phyloP scores from a whole-genome alignment of 1,284 basidiomycete species.

The Fomitopsis palustris region DNA sequence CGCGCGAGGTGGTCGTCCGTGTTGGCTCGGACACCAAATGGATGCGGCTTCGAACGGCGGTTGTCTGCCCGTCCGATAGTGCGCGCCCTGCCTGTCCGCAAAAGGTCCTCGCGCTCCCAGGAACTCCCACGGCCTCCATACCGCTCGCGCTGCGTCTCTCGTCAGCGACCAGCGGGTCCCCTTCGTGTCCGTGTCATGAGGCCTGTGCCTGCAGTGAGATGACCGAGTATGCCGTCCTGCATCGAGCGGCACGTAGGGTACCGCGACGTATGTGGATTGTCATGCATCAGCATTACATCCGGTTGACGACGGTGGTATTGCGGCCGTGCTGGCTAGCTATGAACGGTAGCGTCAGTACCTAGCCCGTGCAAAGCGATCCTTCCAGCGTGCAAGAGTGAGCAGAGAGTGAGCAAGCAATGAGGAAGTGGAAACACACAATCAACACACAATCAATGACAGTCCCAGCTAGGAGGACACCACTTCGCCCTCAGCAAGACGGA shows the following conservation, averaged over 20 bases:
- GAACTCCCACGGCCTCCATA: conserved; percentile 1
- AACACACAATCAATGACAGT: no score
- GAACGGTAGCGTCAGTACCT: no score
- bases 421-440: no score
- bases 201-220: no score
- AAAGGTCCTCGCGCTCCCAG: conserved; percentile 3
- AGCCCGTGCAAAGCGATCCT: no score
- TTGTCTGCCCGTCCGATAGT: neutral
- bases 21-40: conserved; percentile 1
- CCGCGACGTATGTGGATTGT: neutral
- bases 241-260: neutral
- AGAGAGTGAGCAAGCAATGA: no score
- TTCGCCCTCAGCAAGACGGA: no score
- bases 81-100: conserved; percentile 1
- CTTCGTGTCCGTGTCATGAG: neutral
- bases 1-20: neutral
- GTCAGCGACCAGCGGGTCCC: neutral
- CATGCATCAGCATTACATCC: neutral
- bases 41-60: neutral
- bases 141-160: neutral
- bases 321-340: no score
- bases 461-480: no score
- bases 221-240: neutral
- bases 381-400: no score
- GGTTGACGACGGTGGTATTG: no score